Base-by-base conservation (phyloP, 257 asterid genomes). In the Pogostemon cablin region DNA sequence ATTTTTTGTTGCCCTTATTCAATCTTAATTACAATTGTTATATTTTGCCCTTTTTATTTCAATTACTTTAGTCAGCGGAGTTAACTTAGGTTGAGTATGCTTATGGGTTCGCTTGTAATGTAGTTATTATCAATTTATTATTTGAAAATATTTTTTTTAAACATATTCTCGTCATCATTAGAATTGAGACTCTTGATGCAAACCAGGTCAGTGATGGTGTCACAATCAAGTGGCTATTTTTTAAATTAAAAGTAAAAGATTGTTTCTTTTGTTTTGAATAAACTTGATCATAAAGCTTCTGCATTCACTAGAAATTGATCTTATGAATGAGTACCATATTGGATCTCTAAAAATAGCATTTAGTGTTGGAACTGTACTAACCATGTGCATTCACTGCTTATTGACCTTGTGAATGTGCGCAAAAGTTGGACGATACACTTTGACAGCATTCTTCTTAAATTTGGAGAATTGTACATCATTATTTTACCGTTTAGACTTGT, bases 1-100 rank as follows among this genome's bases (percentile, higher is more conserved):
- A 56, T 62, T 61, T 54, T 48, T 65, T 73, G 49, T 63, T 40
- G 34, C 66, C 50, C 46, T 40, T 68, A 66, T 62, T 40, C 3
- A 47, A 12, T 73, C 46, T 47, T 25, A 47, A 48, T n/a, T 49
- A 44, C 43, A 15, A 46, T 56, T 43, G 15, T 8, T 1, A 25
- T 41, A 49, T 46, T n/a, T 41, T 64, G 8, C 41, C 35, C 15
- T 65, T 65, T 38, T 52, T 41, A 65, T 52, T 71, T n/a, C 47
- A 32, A 42, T 77, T 64, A 39, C 53, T 43, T 60, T n/a, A 32
- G 32, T 40, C 38, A 58, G 38, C 63, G 55, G 63, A 32, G 34
- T 75, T 1, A 37, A 20, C 37, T 25, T 15, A 52, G 54, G 53
- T 59, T 54, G 39, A 65, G 11, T 40, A 53, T 62, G 34, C 72